A percentile compares a stretch with the other conserved stretches of the same genome.
These are phyloP conservation scores for Globisporangium polare DNA, from an alignment of 352 stramenopile genomes.

Conservation along the genomic window DNA sequence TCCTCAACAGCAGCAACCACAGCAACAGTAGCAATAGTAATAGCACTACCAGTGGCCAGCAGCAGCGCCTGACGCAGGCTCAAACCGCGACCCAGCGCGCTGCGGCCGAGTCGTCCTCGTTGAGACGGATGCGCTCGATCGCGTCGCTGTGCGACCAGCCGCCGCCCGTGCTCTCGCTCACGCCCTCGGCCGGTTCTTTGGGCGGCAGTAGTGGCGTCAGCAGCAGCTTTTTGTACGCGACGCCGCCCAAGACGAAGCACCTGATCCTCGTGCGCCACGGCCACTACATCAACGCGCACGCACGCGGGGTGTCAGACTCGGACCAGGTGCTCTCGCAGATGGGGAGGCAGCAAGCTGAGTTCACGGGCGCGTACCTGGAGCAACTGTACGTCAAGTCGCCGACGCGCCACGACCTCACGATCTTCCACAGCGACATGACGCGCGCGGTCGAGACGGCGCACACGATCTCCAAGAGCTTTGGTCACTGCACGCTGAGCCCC, in stretches of 20 bases:
- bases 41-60: conserved; percentile 1
- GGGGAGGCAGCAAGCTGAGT: conserved; percentile 61
- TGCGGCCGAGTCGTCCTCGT: not conserved
- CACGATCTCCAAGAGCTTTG: conserved; percentile 55
- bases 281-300: conserved; percentile 79
- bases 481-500: conserved; percentile 29
- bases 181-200: not conserved
- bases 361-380: conserved; percentile 69
- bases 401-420: conserved; percentile 49
- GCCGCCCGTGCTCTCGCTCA: not conserved
- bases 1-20: not conserved
- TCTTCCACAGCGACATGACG: conserved; percentile 75
- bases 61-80: too few relatives aligned
- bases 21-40: conserved; percentile 2
- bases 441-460: conserved; percentile 69
- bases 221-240: conserved; percentile 46
- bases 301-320: conserved; percentile 45
- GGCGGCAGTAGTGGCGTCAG: conserved; percentile 5
- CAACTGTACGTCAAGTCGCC: conserved; percentile 47
- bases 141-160: conserved; percentile 9
- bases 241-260: conserved; percentile 59
- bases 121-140: conserved; percentile 10
- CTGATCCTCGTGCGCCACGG: conserved; percentile 76
- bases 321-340: conserved; percentile 81
- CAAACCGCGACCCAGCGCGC: not conserved